Evolutionary conservation across 805 yeast species (phyloP), one percentile per base, ranked within the genome.

Genomic region (Hanseniaspora guilliermondii): DNA sequence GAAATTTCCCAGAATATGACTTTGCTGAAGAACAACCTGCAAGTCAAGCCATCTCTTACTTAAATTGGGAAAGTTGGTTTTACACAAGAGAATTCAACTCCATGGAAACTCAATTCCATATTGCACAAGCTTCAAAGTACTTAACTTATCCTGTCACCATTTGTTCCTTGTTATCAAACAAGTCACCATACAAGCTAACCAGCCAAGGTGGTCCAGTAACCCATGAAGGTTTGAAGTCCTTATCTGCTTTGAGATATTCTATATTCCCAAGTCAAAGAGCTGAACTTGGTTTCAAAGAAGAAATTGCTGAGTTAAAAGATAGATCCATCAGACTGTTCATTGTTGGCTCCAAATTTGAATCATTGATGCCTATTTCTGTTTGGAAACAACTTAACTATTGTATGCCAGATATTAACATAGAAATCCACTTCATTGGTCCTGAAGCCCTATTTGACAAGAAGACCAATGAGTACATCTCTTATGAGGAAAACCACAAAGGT

Each of bases 101-200:
- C 5, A 91, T 93, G 97, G 96, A 93, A 68, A 85, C 96, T 4
- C 96, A 89, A 68, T 91, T 87, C 72, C 94, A 91, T 68, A 73
- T 91, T 64, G 97, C 97, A 1, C 94, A 95, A 4, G 89, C 88
- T 35, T 87, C 97, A 19, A 93, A 93, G 67, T 85, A 91, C 78
- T 76, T 93, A 65, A 85, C 94, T 53, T 93, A 87, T 68, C 98
- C 98, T 44, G 70, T 87, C 57, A 88, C 98, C 4, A 83, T 93
- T 45, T 95, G 87, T 7, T 78, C 94, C 1, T 68, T 87, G 7
- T 68, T 93, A 61, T 93, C 91, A 67, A 84, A 83, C 65, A 84
- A 74, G 66, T 85, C 96, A 0, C 97, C 97, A 2, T 89, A 89
- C 67, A 73, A 77, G 27, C 70, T 85, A 60, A 76, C 78, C 64